A percentile compares a stretch with the other conserved stretches of the same genome.
These are phyloP conservation scores for Euphorbia peplus DNA, from an alignment of 345 rosid species.

Conservation along the genomic window DNA sequence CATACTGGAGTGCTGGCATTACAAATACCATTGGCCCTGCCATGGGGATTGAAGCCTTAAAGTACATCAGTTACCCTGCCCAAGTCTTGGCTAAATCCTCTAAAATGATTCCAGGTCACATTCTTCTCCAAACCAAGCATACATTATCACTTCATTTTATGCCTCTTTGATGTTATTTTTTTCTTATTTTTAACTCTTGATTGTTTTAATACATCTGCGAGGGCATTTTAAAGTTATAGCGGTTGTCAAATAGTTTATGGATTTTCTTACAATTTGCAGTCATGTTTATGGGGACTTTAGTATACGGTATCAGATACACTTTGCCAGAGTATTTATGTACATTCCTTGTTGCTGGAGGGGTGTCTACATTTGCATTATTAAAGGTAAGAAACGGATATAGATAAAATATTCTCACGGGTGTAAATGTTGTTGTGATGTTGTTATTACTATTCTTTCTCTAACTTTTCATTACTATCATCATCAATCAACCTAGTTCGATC, in stretches of 20 bases:
- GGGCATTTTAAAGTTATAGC: background rate
- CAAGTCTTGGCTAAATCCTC: slow-evolving; percentile 98
- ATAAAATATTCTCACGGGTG: background rate
- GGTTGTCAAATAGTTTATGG: slow-evolving; percentile 12
- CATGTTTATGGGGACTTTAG: slow-evolving; percentile 89
- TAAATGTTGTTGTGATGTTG: background rate
- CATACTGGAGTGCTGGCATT: slow-evolving; percentile 95
- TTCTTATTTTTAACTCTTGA: too few relatives aligned
- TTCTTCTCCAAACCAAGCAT: background rate
- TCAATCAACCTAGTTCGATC: background rate
- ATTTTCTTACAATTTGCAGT: slow-evolving; percentile 44
- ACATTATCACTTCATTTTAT: too few relatives aligned
- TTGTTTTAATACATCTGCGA: background rate
- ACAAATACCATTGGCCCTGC: slow-evolving; percentile 98
- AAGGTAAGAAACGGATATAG: slow-evolving; percentile 53
- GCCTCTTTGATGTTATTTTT: too few relatives aligned
- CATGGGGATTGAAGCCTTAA: slow-evolving; percentile 95
- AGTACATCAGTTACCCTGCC: slow-evolving; percentile 97
- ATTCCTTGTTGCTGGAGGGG: slow-evolving; percentile 94
- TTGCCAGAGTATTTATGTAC: slow-evolving; percentile 74
- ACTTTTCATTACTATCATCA: background rate
- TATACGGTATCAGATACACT: slow-evolving; percentile 82
- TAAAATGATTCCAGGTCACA: slow-evolving; percentile 89
- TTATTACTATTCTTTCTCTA: background rate
- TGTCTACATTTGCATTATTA: slow-evolving; percentile 73